Base-by-base conservation (phyloP, 805 yeast genomes). In the Pichia rugopelliculosa region DNA sequence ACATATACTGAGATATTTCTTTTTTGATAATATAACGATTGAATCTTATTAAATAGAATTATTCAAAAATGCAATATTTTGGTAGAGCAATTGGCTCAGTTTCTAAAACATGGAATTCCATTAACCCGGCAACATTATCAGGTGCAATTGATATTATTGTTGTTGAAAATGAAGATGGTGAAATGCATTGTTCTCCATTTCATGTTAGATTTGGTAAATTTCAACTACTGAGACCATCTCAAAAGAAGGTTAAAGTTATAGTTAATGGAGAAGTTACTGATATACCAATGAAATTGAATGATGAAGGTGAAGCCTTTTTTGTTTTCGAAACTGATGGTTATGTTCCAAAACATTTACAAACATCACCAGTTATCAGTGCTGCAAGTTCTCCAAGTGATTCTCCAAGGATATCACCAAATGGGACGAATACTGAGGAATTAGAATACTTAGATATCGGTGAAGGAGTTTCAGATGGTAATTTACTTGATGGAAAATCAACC, bases 141-240 rank as follows among this genome's bases (percentile, higher is more conserved):
- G 99, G 99, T 6, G 99, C 98, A 20, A 93, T 93, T 64, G 99
- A 93, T 65, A 89, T 93, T 46, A 87, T 93, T 37, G 98, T 90
- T 10, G 84, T 93, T 12, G 96, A 91, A 66, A 95, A 87, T 60
- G 85, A 86, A 12, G 81, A 84, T 61, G 91, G 87, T 34, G 65
- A 61, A 17, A 44, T 66, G 34, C 84, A 86, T 45, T 90, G 98
- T 59, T 87, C 96, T 8, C 99, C 99, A 5, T 93, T 95, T 74
- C 99, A 93, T 66, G 88, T 93, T 34, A 73, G 99, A 47, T 93
- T 93, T 68, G 99, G 99, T 22, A 90, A 88, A 68, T 87, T 93
- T 66, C 95, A 90, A 57, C 74, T 93, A 53, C 71, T 93, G 50
- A 80, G 95, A 60, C 99, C 99, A 13, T 86, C 95, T 18, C 96